These are phyloP conservation scores for Xylaria multiplex DNA, from an alignment of 2,329 filamentous ascomycete genomes.

Conservation along the genomic window DNA sequence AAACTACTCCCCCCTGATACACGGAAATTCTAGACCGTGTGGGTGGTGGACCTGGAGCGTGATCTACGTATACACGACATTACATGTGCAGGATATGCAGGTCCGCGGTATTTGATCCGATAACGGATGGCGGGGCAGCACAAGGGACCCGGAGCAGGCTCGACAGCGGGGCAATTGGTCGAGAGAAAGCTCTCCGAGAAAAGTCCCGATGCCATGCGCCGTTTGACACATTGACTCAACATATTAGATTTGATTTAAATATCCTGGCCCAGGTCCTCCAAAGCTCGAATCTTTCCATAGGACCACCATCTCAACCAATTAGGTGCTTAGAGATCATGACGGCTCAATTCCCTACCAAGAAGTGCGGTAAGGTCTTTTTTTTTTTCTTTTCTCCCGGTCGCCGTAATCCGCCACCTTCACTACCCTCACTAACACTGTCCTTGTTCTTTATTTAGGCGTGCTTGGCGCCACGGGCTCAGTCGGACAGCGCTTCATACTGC, in stretches of 20 bases:
- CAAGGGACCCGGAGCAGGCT: neutral
- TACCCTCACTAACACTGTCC: neutral
- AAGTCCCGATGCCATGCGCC: constrained; percentile 14
- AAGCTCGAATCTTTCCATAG: neutral
- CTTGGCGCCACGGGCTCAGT: constrained; percentile 94
- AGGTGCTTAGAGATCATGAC: constrained; percentile 38
- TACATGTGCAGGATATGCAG: constrained; percentile 53
- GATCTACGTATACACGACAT: too few relatives aligned
- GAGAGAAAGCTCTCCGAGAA: constrained; percentile 29
- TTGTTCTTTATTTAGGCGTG: constrained; percentile 60
- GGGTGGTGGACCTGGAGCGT: neutral
- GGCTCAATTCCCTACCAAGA: constrained; percentile 64
- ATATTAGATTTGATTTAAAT: constrained; percentile 3
- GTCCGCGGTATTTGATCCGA: constrained; percentile 80
- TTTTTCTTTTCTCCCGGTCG: constrained; percentile 15
- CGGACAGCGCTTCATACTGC: constrained; percentile 92
- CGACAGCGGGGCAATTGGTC: constrained; percentile 39
- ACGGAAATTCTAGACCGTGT: too few relatives aligned
- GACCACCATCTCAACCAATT: constrained; percentile 5
- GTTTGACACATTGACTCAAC: constrained; percentile 13
- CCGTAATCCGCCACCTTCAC: neutral
- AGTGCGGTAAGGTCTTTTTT: constrained; percentile 60
- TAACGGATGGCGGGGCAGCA: constrained; percentile 47
- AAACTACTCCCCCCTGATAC: too few relatives aligned
- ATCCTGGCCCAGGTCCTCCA: neutral